Conservation (phyloP, 2,329 filamentous ascomycete species). For the Arthrobotrys sphaeroides region DNA sequence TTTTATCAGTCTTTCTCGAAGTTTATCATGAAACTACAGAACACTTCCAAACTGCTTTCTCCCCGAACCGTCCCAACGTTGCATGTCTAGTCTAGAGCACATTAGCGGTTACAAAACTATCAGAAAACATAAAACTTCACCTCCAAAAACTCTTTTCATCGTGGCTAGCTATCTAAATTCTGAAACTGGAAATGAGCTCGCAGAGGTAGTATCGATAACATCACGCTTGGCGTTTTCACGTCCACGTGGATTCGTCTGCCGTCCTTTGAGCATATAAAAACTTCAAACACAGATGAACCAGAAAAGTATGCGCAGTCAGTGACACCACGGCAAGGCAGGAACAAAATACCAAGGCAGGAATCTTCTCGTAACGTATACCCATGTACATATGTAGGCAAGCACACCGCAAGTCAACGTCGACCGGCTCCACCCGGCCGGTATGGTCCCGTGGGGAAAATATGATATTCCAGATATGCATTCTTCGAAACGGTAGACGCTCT, state of each 20-base stretch:
- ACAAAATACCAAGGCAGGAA: neutral
- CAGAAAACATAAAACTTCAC: neutral
- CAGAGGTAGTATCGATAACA: conserved; percentile 21
- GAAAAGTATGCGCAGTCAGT: conserved; percentile 29
- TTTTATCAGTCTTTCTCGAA: conserved; percentile 28
- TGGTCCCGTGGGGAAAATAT: neutral
- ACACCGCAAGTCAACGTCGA: conserved; percentile 4
- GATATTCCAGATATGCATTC: conserved; percentile 30
- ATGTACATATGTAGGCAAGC: neutral
- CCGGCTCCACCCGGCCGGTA: conserved; percentile 5
- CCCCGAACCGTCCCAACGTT: neutral
- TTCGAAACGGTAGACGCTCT: conserved; percentile 35
- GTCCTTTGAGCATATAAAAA: neutral
- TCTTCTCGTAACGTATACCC: neutral
- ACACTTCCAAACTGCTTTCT: neutral
- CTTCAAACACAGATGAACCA: neutral
- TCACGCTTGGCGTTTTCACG: conserved; percentile 4
- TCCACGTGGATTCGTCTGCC: conserved; percentile 19
- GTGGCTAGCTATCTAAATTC: neutral
- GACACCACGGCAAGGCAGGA: conserved; percentile 1
- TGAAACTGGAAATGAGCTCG: conserved; percentile 14
- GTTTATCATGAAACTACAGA: conserved; percentile 7
- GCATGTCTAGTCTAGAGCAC: neutral
- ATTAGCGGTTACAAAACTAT: neutral
- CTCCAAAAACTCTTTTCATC: neutral